Percentiles rank a stretch among this genome's conserved stretches.
Evolutionary conservation across 495 filamentous ascomycete species (phyloP).

Genomic region (Tricharina praecox): DNA sequence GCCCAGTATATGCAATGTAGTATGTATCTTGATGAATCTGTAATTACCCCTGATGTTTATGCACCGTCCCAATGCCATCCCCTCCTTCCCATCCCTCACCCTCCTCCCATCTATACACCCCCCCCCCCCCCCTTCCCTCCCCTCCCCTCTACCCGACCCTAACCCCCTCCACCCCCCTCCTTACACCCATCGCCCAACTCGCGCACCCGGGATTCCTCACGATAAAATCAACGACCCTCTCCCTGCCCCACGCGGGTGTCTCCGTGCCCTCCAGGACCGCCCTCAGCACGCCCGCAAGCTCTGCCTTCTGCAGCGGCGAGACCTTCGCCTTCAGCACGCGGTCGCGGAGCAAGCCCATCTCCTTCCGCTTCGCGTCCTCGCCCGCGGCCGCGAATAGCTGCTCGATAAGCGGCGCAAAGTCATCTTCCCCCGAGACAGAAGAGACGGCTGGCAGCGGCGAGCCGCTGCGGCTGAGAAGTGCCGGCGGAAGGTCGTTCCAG

Average conservation of each 20-base stretch:
- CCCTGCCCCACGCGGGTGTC: constrained; percentile 5
- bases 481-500: constrained; percentile 24
- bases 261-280: constrained; percentile 14
- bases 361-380: constrained; percentile 5
- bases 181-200: constrained; percentile 20
- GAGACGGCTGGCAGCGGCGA: not conserved
- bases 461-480: constrained; percentile 1
- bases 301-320: constrained; percentile 7
- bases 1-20: too few relatives aligned
- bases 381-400: constrained; percentile 5
- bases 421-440: constrained; percentile 1
- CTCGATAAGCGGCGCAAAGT: constrained; percentile 7
- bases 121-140: too few relatives aligned
- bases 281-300: constrained; percentile 13
- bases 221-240: constrained; percentile 17
- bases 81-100: too few relatives aligned
- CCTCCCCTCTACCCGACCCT: too few relatives aligned
- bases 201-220: constrained; percentile 18
- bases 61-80: too few relatives aligned
- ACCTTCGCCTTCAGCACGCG: constrained; percentile 8
- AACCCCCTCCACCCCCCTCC: constrained; percentile 15
- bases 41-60: too few relatives aligned
- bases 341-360: constrained; percentile 11
- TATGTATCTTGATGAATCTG: too few relatives aligned
- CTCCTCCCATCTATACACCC: too few relatives aligned